These are phyloP conservation scores for Lyophyllum shimeji DNA, from an alignment of 768 basidiomycete genomes.

Conservation along the genomic window DNA sequence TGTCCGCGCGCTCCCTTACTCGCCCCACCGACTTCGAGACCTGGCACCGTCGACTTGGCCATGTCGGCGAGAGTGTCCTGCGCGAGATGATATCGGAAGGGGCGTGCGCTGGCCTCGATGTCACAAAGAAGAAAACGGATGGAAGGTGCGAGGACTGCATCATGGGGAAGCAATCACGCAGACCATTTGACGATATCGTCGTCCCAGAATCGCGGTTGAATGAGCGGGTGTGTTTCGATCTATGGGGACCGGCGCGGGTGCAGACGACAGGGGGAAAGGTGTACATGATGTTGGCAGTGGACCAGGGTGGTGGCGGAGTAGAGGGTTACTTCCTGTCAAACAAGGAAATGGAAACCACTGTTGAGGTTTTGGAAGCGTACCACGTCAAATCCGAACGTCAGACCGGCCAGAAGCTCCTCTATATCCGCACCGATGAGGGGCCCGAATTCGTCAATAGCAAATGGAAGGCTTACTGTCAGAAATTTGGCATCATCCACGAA, in stretches of 20 bases:
- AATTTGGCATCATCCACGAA: neutral
- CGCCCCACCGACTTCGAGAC: neutral
- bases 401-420: neutral
- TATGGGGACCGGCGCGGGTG: neutral
- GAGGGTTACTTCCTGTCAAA: neutral
- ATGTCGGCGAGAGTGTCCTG: neutral
- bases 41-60: conserved; percentile 1
- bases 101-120: neutral
- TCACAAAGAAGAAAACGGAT: neutral
- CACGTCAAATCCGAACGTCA: neutral
- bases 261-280: neutral
- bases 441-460: neutral
- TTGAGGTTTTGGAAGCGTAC: neutral
- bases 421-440: neutral
- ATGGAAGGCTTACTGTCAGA: neutral
- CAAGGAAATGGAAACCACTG: neutral
- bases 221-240: too few relatives aligned
- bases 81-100: neutral
- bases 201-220: neutral
- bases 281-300: neutral
- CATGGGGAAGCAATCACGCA: neutral
- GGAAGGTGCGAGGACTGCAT: neutral
- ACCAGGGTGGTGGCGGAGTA: neutral
- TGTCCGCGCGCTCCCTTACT: neutral
- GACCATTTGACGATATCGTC: neutral